These are phyloP conservation scores for Cyathus striatus DNA, from an alignment of 768 basidiomycete species.

Conservation along the genomic window DNA sequence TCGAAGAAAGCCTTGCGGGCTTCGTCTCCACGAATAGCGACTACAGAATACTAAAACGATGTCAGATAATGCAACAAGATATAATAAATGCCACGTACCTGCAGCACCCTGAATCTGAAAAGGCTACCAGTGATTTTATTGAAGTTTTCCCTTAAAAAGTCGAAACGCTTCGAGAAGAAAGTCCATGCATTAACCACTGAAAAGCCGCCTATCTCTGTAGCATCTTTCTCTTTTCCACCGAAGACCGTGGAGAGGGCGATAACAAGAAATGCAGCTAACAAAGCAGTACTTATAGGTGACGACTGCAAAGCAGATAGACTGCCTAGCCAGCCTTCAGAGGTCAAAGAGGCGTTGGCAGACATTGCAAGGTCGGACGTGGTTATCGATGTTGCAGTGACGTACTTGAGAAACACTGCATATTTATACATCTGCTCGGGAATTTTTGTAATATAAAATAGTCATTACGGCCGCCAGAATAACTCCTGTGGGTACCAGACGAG, in stretches of 20 bases:
- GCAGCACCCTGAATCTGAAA: constrained; percentile 23
- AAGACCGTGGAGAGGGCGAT: background rate
- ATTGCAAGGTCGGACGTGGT: too few relatives aligned
- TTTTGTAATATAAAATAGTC: too few relatives aligned
- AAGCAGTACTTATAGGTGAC: too few relatives aligned
- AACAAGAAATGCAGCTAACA: too few relatives aligned
- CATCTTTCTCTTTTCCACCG: background rate
- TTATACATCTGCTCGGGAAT: too few relatives aligned
- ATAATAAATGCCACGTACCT: constrained; percentile 11
- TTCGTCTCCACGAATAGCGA: constrained; percentile 24
- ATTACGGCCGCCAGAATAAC: too few relatives aligned
- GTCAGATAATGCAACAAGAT: background rate
- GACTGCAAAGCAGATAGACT: too few relatives aligned
- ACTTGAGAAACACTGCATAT: too few relatives aligned
- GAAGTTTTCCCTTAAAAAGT: constrained; percentile 22
- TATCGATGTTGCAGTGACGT: too few relatives aligned
- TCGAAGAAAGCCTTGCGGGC: constrained; percentile 26
- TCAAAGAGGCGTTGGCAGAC: too few relatives aligned
- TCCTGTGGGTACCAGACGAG: too few relatives aligned
- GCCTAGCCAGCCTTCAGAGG: too few relatives aligned
- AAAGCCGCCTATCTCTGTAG: constrained; percentile 18
- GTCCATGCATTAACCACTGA: constrained; percentile 22
- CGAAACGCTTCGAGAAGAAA: constrained; percentile 25
- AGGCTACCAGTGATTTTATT: constrained; percentile 12
- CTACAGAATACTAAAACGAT: constrained; percentile 14